A percentile compares a stretch with the other conserved stretches of the same genome.
These are phyloP conservation scores for Leishmania martiniquensis DNA, from an alignment of 208 protist species.

Conservation along the genomic window DNA sequence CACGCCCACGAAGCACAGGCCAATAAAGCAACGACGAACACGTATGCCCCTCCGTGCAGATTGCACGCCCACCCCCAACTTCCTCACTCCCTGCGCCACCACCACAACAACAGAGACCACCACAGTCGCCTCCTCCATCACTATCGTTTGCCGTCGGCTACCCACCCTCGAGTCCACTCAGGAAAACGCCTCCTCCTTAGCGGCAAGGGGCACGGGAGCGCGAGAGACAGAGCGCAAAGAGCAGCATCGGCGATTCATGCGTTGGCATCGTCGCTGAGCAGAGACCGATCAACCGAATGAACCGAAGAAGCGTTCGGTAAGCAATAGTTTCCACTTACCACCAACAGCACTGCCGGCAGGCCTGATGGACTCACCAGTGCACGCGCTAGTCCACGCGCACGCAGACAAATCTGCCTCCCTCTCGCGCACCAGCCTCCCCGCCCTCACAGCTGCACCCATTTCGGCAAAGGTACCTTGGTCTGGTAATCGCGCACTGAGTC, in stretches of 20 bases:
- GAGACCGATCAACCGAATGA: background rate
- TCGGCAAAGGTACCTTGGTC: conserved; percentile 81
- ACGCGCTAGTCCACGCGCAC: background rate
- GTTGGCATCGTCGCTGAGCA: background rate
- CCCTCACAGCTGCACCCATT: conserved; percentile 80
- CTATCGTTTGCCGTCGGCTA: background rate
- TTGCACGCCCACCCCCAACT: background rate
- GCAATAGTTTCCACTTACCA: background rate
- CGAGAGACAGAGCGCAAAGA: background rate
- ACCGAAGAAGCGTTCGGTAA: background rate
- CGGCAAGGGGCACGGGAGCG: background rate
- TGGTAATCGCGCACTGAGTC: conserved; percentile 92
- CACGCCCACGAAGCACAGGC: conserved; percentile 3
- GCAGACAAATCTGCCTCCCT: background rate
- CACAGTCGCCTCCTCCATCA: background rate
- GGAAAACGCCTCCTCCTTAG: background rate
- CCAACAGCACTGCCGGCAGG: background rate
- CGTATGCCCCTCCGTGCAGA: background rate
- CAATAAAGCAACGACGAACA: background rate
- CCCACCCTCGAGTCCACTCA: background rate
- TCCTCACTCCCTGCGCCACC: too few species aligned
- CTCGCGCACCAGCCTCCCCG: background rate
- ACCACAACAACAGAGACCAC: background rate
- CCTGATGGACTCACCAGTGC: background rate
- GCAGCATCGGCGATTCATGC: background rate